Conservation (phyloP, 495 filamentous ascomycete genomes). For the Hypoxylon fuscum region DNA sequence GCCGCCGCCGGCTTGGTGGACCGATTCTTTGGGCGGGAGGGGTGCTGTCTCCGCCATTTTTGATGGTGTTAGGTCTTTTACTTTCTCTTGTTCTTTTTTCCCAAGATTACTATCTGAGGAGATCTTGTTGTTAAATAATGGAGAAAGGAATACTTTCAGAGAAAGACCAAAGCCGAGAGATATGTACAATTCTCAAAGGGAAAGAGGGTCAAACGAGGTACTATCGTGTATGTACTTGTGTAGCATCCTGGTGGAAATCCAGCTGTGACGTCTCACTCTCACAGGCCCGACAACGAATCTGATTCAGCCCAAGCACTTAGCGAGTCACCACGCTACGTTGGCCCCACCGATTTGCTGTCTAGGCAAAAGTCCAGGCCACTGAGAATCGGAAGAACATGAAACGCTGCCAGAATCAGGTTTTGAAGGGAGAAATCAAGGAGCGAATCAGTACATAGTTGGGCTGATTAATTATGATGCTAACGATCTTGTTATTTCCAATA, state of each 20-base stretch:
- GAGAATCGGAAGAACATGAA: slow-evolving; percentile 20
- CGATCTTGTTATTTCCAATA: no score
- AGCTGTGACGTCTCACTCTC: slow-evolving; percentile 29
- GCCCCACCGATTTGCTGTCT: slow-evolving; percentile 30
- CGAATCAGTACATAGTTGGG: neutral
- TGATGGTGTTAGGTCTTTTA: slow-evolving; percentile 2
- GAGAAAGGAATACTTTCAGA: neutral
- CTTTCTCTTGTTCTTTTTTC: no score
- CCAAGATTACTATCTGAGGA: no score
- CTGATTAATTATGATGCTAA: neutral
- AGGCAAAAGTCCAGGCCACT: slow-evolving; percentile 22
- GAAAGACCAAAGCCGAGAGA: neutral
- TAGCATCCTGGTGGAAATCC: neutral
- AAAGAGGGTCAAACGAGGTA: slow-evolving; percentile 27
- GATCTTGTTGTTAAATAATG: no score
- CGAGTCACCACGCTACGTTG: slow-evolving; percentile 19
- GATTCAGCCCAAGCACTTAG: slow-evolving; percentile 38
- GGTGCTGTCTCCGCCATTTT: slow-evolving; percentile 40
- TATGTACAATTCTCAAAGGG: slow-evolving; percentile 20
- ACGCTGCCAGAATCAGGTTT: slow-evolving; percentile 32
- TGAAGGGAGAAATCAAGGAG: slow-evolving; percentile 1
- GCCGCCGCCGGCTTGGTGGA: slow-evolving; percentile 49
- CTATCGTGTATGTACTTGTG: slow-evolving; percentile 1
- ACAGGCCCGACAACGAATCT: slow-evolving; percentile 22
- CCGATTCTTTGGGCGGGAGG: slow-evolving; percentile 29